A percentile compares a stretch with the other conserved stretches of the same genome.
Conservation (phyloP, 1,284 basidiomycete species). For the Phellopilus nigrolimitatus region DNA sequence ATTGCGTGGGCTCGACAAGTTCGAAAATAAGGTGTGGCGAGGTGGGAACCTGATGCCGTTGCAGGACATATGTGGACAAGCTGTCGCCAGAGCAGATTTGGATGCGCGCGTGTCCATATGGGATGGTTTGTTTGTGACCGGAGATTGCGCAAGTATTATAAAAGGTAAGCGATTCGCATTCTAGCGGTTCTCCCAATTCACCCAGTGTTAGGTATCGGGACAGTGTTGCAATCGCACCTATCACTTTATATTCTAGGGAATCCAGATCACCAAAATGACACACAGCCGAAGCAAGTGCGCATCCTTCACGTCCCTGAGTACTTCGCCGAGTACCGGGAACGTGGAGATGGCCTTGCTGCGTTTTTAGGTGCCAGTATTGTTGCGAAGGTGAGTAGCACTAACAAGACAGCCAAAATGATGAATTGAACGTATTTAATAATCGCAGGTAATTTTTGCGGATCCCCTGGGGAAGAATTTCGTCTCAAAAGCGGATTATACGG, state of each 20-base stretch:
- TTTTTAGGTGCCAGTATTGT: conserved; percentile 87
- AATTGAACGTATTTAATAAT: conserved; percentile 11
- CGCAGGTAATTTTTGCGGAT: conserved; percentile 57
- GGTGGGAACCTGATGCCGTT: conserved; percentile 38
- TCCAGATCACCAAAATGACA: conserved; percentile 60
- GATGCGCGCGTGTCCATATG: conserved; percentile 71
- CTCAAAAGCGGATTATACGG: conserved; percentile 72
- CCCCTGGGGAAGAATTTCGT: conserved; percentile 62
- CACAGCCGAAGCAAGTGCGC: conserved; percentile 65
- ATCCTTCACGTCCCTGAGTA: conserved; percentile 84
- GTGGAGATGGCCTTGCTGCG: conserved; percentile 75
- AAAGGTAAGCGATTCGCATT: conserved; percentile 63
- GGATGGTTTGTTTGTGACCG: conserved; percentile 81
- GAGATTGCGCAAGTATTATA: conserved; percentile 71
- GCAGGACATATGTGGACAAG: conserved; percentile 60
- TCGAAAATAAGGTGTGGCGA: conserved; percentile 18
- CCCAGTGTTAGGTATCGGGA: conserved; percentile 48
- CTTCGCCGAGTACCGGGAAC: conserved; percentile 86
- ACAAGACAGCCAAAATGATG: conserved; percentile 12
- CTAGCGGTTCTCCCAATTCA: neutral
- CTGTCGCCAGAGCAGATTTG: conserved; percentile 53
- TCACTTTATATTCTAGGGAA: conserved; percentile 63
- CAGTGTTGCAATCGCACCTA: conserved; percentile 73
- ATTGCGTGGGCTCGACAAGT: conserved; percentile 30
- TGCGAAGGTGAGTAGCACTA: conserved; percentile 59